These are phyloP conservation scores for Oenanthe javanica DNA, from an alignment of 140 eudicot species.

Conservation along the genomic window DNA sequence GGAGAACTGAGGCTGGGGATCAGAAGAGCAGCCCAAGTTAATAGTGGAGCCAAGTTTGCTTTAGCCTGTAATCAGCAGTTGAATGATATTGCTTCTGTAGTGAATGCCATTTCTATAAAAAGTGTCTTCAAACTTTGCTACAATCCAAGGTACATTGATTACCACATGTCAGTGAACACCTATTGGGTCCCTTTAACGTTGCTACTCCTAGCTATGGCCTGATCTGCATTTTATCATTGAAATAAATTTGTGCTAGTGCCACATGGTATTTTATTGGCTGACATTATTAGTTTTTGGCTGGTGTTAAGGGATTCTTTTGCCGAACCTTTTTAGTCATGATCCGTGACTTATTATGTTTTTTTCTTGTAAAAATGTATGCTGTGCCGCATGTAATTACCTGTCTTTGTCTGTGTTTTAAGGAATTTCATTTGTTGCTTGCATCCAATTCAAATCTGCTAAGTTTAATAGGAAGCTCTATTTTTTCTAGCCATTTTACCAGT, in stretches of 20 bases:
- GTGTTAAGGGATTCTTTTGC: not conserved
- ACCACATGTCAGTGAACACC: not conserved
- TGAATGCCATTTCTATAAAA: constrained; percentile 41
- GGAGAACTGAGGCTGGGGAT: no score
- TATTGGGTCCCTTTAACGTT: not conserved
- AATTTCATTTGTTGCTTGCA: no score
- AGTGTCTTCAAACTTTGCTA: constrained; percentile 51
- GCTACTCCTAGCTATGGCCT: not conserved
- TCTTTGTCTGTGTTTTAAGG: no score
- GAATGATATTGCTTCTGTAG: constrained; percentile 29
- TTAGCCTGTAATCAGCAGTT: constrained; percentile 32
- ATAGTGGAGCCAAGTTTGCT: constrained; percentile 27
- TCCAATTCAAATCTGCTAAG: no score
- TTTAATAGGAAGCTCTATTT: no score
- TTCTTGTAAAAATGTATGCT: no score
- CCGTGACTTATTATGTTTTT: no score
- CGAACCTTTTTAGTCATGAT: not conserved
- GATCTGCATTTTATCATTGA: not conserved
- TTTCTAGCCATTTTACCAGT: no score
- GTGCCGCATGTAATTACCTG: no score
- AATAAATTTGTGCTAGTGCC: not conserved
- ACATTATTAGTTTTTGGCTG: not conserved
- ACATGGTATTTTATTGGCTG: not conserved
- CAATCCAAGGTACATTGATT: constrained; percentile 65
- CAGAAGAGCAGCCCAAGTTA: constrained; percentile 58